Percentiles rank a stretch among this genome's conserved stretches.
These are phyloP conservation scores for Trichoderma reesei DNA, from an alignment of 495 filamentous ascomycete genomes.

Conservation along the genomic window DNA sequence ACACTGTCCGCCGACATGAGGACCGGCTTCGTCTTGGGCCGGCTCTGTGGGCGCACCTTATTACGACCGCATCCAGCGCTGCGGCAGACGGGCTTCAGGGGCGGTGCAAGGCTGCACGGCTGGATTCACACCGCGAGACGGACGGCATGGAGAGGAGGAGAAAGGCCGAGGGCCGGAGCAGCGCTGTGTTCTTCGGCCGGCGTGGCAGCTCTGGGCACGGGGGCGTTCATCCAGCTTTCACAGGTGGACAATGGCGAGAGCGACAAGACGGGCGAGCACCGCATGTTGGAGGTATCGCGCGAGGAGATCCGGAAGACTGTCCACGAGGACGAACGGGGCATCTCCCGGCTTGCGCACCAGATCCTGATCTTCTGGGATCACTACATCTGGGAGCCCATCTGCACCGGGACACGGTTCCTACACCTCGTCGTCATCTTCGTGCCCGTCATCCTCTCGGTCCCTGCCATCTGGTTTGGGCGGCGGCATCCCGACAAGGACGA, in stretches of 20 bases:
- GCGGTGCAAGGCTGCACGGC: neutral
- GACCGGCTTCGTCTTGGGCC: slow-evolving; percentile 19
- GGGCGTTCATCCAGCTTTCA: slow-evolving; percentile 62
- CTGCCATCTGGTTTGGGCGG: slow-evolving; percentile 68
- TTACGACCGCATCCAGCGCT: neutral
- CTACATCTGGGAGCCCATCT: slow-evolving; percentile 78
- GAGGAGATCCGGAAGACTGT: slow-evolving; percentile 62
- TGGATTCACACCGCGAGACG: slow-evolving; percentile 15
- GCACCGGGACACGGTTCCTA: slow-evolving; percentile 76
- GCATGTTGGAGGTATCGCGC: slow-evolving; percentile 75
- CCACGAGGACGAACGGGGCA: slow-evolving; percentile 46
- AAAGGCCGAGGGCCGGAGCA: slow-evolving; percentile 19
- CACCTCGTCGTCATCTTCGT: slow-evolving; percentile 83
- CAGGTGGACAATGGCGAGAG: slow-evolving; percentile 50
- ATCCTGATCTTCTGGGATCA: slow-evolving; percentile 54
- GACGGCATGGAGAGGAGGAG: slow-evolving; percentile 5
- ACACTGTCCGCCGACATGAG: slow-evolving; percentile 20
- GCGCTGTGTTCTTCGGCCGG: slow-evolving; percentile 39
- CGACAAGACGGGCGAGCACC: slow-evolving; percentile 64
- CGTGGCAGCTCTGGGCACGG: slow-evolving; percentile 40
- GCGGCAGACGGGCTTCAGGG: neutral
- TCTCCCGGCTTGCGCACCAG: slow-evolving; percentile 42
- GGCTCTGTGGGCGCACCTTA: slow-evolving; percentile 15
- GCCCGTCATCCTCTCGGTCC: slow-evolving; percentile 72
- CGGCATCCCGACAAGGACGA: slow-evolving; percentile 49